Evolutionary conservation across 306 rosid genomes (phyloP).

Genomic region (Sphenostylis stenocarpa): DNA sequence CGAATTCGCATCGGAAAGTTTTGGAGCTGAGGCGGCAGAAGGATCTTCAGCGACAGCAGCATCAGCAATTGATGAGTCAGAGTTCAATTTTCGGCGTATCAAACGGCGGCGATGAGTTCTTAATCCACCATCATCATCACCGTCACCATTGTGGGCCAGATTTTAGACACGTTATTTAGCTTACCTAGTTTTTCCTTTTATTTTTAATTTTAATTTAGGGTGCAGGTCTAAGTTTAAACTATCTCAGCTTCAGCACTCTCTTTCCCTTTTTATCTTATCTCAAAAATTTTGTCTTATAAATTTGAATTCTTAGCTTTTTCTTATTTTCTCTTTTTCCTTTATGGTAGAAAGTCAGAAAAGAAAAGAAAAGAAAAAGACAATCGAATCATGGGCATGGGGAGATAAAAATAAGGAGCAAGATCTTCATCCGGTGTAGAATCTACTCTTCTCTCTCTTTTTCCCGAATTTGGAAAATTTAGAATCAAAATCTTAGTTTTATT

Average conservation of each 20-base stretch:
- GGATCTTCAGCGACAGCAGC: constrained; percentile 56
- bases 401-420: constrained; percentile 9
- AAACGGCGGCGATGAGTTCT: constrained; percentile 77
- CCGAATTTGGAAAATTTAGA: constrained; percentile 56
- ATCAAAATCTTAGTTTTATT: constrained; percentile 15
- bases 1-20: constrained; percentile 75
- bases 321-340: constrained; percentile 12
- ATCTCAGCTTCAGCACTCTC: constrained; percentile 13
- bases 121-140: constrained; percentile 55
- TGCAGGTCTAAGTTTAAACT: constrained; percentile 37
- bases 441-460: constrained; percentile 24
- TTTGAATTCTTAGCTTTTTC: constrained; percentile 49
- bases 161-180: constrained; percentile 66
- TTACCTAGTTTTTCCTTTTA: constrained; percentile 6
- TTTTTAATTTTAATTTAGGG: constrained; percentile 40
- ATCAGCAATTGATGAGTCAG: constrained; percentile 56
- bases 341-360: constrained; percentile 5
- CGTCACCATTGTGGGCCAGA: constrained; percentile 55
- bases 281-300: constrained; percentile 43
- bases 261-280: background rate
- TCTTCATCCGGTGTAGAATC: constrained; percentile 35
- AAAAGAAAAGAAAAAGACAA: background rate
- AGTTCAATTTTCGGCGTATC: constrained; percentile 72
- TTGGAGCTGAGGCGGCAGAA: constrained; percentile 69
- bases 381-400: constrained; percentile 40